phyloP scores from a whole-genome alignment of 75 land plant species.

The Sequoia sempervirens region DNA sequence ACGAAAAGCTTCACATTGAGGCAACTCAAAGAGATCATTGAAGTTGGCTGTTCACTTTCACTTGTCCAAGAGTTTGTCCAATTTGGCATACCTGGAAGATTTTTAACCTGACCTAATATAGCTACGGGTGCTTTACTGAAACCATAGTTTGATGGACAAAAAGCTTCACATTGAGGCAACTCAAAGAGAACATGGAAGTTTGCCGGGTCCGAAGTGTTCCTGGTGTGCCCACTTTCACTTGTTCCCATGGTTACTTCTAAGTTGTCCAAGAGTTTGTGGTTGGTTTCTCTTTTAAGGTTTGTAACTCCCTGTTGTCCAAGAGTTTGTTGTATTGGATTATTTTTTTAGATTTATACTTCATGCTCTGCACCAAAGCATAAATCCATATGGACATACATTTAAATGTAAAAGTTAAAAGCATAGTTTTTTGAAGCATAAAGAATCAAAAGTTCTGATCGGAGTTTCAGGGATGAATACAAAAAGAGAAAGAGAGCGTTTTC shows the following conservation, averaged over 20 bases:
- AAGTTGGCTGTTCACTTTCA: background rate
- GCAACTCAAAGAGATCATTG: background rate
- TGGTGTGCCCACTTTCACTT: background rate
- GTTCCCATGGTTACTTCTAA: background rate
- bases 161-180: background rate
- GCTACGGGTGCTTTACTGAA: background rate
- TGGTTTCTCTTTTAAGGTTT: background rate
- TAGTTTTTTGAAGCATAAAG: no score
- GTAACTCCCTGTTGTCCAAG: background rate
- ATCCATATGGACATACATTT: no score
- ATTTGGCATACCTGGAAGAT: background rate
- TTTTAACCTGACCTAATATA: background rate
- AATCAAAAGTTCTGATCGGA: no score
- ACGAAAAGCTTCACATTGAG: background rate
- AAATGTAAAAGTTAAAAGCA: no score
- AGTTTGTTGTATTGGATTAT: no score
- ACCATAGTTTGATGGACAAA: background rate
- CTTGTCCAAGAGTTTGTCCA: background rate
- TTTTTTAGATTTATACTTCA: no score
- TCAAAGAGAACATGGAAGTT: background rate
- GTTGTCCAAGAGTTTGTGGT: background rate
- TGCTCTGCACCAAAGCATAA: no score
- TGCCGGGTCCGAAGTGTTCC: background rate
- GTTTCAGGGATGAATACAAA: no score
- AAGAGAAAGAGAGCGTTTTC: background rate